Evolutionary conservation across 78 protist species (phyloP), one percentile per base, ranked within the genome.

Genomic region (Dictyostelium capitatum): DNA sequence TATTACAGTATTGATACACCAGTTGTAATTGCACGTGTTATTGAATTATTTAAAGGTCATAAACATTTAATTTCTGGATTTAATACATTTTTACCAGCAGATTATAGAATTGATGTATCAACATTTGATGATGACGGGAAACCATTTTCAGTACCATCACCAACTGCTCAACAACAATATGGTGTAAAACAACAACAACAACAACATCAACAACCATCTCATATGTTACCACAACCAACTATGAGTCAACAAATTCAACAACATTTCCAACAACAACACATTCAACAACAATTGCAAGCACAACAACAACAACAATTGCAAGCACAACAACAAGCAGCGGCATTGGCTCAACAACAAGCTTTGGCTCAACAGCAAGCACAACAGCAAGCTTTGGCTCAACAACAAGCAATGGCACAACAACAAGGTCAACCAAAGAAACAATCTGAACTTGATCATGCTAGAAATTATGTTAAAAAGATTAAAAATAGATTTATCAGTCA

Each of bases 31-130:
- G 53, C 75, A 47, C 94, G 98, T 4, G 99, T 98, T 15, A 81
- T 89, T 53, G 32, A 79, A 59, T 94, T 98, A 47, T 98, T 98
- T 64, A 89, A 75, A 19, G 98, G 98, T 0, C 97, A 98, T 73
- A 93, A 85, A 25, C 89, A 92, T 37, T 94, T 98, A 28, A 95
- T 98, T 28, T 73, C 83, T 9, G 98, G 98, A 28, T 98, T 98
- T 96, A 98, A 98, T 95, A 97, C 98, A 9, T 98, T 98, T 85
- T 80, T 98, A n/a, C 98, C 98, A 50, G 94, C 95, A 30, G 99
- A 97, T 20, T 98, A 92, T 94, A 75, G 95, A 81, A 98, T 98
- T 32, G 98, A 97, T 43, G 79, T 91, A 15, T 43, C 64, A 10
- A 50, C 41, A 41, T 54, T 78, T 11, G 92, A 82, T 17, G 90